Evolutionary conservation across 805 yeast species (phyloP).

Genomic region (Spathaspora gorwiae): DNA sequence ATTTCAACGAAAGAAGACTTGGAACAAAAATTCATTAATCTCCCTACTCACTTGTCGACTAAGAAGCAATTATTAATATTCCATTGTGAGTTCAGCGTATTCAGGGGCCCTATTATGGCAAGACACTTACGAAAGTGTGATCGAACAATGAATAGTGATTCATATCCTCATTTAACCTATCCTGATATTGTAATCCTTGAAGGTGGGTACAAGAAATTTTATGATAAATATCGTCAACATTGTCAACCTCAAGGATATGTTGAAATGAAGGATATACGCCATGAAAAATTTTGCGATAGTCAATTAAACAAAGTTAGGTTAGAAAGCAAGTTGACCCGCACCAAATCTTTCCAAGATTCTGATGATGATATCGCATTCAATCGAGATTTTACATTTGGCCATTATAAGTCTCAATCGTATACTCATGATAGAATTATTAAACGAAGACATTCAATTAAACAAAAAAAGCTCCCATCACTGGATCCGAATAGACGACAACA

Average conservation of each 20-base stretch:
- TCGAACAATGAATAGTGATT: slow-evolving; percentile 63
- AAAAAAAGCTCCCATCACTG: slow-evolving; percentile 3
- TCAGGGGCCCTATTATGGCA: slow-evolving; percentile 94
- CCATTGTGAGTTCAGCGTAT: slow-evolving; percentile 92
- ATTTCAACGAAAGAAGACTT: slow-evolving; percentile 65
- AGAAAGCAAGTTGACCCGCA: slow-evolving; percentile 38
- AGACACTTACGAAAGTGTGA: slow-evolving; percentile 79
- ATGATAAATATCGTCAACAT: slow-evolving; percentile 47
- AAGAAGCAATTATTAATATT: slow-evolving; percentile 59
- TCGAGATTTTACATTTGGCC: slow-evolving; percentile 5
- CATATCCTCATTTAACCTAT: slow-evolving; percentile 76
- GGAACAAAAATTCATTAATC: slow-evolving; percentile 46
- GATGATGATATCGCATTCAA: background rate
- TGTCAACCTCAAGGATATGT: slow-evolving; percentile 79
- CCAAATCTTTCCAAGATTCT: slow-evolving; percentile 27
- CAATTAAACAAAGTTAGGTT: slow-evolving; percentile 42
- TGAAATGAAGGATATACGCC: slow-evolving; percentile 62
- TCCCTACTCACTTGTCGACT: background rate
- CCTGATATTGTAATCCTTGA: slow-evolving; percentile 87
- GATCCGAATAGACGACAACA: slow-evolving; percentile 14
- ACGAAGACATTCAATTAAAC: slow-evolving; percentile 22
- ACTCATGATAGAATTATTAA: slow-evolving; percentile 29
- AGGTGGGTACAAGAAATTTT: slow-evolving; percentile 88
- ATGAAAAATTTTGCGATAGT: slow-evolving; percentile 39
- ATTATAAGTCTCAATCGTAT: slow-evolving; percentile 24